phyloP scores from a whole-genome alignment of 2,329 filamentous ascomycete species.

The Microsporum audouinii region DNA sequence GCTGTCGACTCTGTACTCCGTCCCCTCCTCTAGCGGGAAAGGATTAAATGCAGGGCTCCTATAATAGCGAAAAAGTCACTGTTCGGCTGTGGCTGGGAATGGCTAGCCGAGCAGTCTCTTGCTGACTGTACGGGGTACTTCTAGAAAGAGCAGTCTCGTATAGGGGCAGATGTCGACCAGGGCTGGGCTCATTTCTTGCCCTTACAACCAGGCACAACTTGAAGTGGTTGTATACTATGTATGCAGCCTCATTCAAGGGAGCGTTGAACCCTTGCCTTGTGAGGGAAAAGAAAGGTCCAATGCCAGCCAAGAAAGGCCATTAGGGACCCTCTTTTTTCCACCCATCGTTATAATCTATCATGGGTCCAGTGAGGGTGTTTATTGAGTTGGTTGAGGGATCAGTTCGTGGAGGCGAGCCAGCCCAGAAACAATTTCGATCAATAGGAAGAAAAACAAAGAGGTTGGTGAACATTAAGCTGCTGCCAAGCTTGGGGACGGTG shows the following conservation, averaged over 20 bases:
- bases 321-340: neutral
- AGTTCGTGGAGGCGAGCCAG: neutral
- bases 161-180: neutral
- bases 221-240: neutral
- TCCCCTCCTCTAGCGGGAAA: neutral
- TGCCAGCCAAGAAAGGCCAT: neutral
- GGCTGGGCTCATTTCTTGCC: neutral
- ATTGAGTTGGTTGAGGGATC: neutral
- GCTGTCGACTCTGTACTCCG: neutral
- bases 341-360: neutral
- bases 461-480: neutral
- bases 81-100: neutral
- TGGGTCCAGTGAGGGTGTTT: neutral
- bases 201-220: neutral
- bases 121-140: neutral
- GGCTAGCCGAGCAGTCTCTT: neutral
- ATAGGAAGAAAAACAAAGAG: neutral
- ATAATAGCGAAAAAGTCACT: neutral
- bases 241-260: neutral
- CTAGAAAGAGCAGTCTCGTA: neutral
- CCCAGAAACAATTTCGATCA: neutral
- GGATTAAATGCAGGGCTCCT: neutral
- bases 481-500: neutral
- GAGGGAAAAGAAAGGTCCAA: neutral
- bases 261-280: neutral